Conservation (phyloP, 257 asterid genomes). For the Solanum appendiculatum region DNA sequence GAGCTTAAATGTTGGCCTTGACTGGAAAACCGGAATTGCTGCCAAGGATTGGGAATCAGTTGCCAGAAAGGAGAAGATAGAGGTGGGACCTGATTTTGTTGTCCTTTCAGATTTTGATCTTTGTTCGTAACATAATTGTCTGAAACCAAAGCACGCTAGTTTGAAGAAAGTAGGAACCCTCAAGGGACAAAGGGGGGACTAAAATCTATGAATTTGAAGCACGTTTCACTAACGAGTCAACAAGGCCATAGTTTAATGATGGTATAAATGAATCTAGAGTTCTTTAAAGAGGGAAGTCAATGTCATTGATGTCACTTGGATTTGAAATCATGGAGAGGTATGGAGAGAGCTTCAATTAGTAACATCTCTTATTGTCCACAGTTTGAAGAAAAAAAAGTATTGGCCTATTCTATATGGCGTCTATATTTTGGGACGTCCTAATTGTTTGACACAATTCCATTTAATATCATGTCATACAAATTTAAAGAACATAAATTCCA, state of each 20-base stretch:
- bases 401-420: background rate
- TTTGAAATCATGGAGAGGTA: background rate
- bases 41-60: constrained; percentile 93
- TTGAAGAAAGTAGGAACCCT: background rate
- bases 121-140: background rate
- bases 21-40: constrained; percentile 86
- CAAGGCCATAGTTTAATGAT: background rate
- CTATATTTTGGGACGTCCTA: background rate
- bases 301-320: background rate
- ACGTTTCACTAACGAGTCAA: background rate
- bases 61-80: constrained; percentile 81
- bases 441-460: background rate
- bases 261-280: background rate
- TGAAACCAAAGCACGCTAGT: background rate
- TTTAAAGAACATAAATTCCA: background rate
- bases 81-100: constrained; percentile 33
- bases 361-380: background rate
- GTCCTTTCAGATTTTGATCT: background rate
- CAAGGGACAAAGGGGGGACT: background rate
- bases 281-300: background rate
- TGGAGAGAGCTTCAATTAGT: background rate
- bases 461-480: background rate
- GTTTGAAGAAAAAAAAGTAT: background rate
- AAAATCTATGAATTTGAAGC: background rate
- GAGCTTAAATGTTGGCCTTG: constrained; percentile 60